Evolutionary conservation across 805 yeast species (phyloP).

Genomic region (Candida ficus): DNA sequence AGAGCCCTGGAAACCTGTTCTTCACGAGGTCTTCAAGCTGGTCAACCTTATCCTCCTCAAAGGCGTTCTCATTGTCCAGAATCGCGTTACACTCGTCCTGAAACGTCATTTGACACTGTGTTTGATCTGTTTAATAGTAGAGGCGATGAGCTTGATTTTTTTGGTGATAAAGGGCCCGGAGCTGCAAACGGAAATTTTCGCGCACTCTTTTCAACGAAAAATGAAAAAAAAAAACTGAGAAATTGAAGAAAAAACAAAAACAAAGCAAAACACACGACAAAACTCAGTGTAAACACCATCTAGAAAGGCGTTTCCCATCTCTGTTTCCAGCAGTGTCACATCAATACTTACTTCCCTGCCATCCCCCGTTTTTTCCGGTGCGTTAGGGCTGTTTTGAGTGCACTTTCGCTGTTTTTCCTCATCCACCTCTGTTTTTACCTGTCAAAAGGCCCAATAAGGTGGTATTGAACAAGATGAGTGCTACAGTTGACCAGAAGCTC

Average conservation of each 20-base stretch:
- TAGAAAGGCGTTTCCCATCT: neutral
- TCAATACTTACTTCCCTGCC: neutral
- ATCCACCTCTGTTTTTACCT: neutral
- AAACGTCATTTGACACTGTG: no score
- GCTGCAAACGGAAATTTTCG: neutral
- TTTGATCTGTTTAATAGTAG: no score
- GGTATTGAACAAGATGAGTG: neutral
- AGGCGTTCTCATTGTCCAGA: conserved; percentile 25
- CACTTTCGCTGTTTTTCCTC: neutral
- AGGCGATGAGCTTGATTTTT: no score
- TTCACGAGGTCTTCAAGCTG: conserved; percentile 30
- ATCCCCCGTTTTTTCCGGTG: neutral
- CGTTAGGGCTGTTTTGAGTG: neutral
- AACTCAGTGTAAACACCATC: no score
- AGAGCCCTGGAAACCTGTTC: conserved; percentile 12
- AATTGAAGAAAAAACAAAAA: neutral
- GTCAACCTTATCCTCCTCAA: conserved; percentile 38
- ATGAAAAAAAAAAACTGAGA: neutral
- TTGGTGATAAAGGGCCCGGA: no score
- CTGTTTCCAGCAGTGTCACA: no score
- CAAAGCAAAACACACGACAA: no score
- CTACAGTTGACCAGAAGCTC: neutral
- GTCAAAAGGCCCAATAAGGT: neutral
- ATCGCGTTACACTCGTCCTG: conserved; percentile 27
- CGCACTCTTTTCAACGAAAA: neutral